Evolutionary conservation across 164 flowering plant species (phyloP), one percentile per base, ranked within the genome.

Genomic region (Santalum album): DNA sequence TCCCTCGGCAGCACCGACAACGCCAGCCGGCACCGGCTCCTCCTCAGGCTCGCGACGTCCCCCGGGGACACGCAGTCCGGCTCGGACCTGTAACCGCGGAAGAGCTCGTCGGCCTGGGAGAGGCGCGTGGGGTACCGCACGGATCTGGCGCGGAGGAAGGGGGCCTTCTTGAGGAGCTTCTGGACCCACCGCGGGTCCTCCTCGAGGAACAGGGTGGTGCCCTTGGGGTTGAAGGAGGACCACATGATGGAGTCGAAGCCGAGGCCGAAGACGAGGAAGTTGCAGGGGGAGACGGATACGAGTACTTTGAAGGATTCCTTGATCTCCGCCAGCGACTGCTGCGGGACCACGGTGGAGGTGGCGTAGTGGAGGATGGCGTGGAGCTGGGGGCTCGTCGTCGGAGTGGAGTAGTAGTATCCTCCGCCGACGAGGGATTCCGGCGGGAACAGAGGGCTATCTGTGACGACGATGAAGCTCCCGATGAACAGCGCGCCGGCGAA

Each of bases 391-490:
- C 34, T 10, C 4, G 16, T 4, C 42, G 42, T 38, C 16, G 42
- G 42, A 2, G 16, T 15, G 42, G 16, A 16, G 42, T 4, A 3
- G 42, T 58, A 25, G 25, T 23, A 27, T 27, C 32, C 27, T 9
- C 6, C 16, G 24, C 40, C 18, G 27, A 60, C 3, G 40, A 38
- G 14, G 53, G 55, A 35, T 2, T n/a, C 6, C 27, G 65, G 52
- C n/a, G 47, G 42, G 25, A n/a, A n/a, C n/a, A n/a, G n/a, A n/a
- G 55, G 18, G 42, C 45, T 22, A 53, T 63, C 25, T 25, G 56
- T 12, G 58, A 51, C 44, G 36, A 51, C 17, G 60, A 29, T 53
- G 12, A 57, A 25, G 51, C 64, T 47, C 45, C 18, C 19, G 53
- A 47, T 24, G 26, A 24, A 32, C 12, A 25, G 49, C 39, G 1